Conservation (phyloP, 2,329 filamentous ascomycete genomes). For the Neofusicoccum sp. region DNA sequence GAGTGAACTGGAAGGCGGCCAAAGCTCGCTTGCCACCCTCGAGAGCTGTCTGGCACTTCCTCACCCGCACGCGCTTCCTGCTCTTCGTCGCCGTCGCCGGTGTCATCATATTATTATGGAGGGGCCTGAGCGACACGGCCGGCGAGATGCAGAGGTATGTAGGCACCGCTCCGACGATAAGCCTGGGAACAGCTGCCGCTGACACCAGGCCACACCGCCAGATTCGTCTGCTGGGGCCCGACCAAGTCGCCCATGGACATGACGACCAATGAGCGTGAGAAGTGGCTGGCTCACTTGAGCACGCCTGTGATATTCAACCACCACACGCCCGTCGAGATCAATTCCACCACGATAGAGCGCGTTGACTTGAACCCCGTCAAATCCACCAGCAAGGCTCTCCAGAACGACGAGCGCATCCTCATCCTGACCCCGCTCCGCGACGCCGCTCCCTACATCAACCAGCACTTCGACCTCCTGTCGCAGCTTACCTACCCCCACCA, state of each 20-base stretch:
- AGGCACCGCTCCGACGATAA: not conserved
- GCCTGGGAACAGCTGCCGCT: not conserved
- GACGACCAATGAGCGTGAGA: constrained; percentile 82
- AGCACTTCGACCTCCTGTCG: constrained; percentile 90
- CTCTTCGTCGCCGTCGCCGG: constrained; percentile 68
- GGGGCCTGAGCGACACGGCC: constrained; percentile 75
- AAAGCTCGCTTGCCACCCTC: constrained; percentile 75
- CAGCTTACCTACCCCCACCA: constrained; percentile 92
- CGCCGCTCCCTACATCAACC: constrained; percentile 74
- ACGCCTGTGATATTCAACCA: constrained; percentile 97
- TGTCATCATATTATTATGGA: constrained; percentile 80
- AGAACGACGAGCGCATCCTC: constrained; percentile 82
- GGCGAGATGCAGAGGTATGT: constrained; percentile 87
- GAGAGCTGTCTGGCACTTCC: constrained; percentile 59
- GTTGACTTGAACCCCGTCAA: constrained; percentile 82
- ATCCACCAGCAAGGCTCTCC: constrained; percentile 74
- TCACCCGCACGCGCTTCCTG: constrained; percentile 77
- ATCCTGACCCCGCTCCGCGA: constrained; percentile 93
- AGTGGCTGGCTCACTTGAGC: constrained; percentile 84
- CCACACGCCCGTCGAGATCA: constrained; percentile 82
- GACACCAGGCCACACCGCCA: constrained; percentile 40
- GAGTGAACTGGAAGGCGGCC: constrained; percentile 89
- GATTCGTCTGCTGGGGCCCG: constrained; percentile 97
- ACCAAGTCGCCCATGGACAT: constrained; percentile 95
- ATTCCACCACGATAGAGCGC: constrained; percentile 73